Percentiles rank a stretch among this genome's conserved stretches.
Evolutionary conservation across 805 yeast genomes (phyloP).

Genomic region (Yamadazyma akitaensis): DNA sequence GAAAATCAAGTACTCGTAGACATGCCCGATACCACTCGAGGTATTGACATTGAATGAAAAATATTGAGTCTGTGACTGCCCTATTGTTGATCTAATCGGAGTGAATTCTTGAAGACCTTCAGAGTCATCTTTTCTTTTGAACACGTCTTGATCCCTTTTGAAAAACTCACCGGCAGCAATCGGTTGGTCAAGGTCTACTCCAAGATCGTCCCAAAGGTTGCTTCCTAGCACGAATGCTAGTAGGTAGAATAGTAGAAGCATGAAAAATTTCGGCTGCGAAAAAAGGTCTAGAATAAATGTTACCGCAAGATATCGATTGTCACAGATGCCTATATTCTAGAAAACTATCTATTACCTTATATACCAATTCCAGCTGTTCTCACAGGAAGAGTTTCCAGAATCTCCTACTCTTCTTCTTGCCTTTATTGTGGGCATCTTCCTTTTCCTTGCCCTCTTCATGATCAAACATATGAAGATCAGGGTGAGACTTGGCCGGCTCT

Average conservation of each 20-base stretch:
- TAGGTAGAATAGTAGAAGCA: neutral
- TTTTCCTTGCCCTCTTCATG: neutral
- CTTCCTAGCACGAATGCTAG: neutral
- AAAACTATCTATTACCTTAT: too few species aligned
- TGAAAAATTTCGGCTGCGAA: neutral
- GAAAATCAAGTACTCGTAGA: conserved; percentile 46
- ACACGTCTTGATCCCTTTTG: neutral
- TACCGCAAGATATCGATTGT: too few species aligned
- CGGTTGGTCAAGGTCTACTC: conserved; percentile 17
- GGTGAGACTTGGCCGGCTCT: conserved; percentile 39
- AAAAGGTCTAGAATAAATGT: neutral
- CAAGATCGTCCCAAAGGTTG: conserved; percentile 2
- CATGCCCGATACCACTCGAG: conserved; percentile 42
- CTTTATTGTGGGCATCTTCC: conserved; percentile 10
- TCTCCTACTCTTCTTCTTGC: conserved; percentile 29
- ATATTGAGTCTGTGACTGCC: conserved; percentile 37
- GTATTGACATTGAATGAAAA: conserved; percentile 45
- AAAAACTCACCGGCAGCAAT: conserved; percentile 5
- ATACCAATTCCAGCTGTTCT: too few species aligned
- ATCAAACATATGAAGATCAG: conserved; percentile 22
- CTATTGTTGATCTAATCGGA: conserved; percentile 34
- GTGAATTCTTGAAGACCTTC: conserved; percentile 34
- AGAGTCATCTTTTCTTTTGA: conserved; percentile 11
- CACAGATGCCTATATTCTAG: too few species aligned
- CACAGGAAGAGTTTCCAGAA: conserved; percentile 32